phyloP scores from a whole-genome alignment of 495 filamentous ascomycete species.

The Penicillium herquei region DNA sequence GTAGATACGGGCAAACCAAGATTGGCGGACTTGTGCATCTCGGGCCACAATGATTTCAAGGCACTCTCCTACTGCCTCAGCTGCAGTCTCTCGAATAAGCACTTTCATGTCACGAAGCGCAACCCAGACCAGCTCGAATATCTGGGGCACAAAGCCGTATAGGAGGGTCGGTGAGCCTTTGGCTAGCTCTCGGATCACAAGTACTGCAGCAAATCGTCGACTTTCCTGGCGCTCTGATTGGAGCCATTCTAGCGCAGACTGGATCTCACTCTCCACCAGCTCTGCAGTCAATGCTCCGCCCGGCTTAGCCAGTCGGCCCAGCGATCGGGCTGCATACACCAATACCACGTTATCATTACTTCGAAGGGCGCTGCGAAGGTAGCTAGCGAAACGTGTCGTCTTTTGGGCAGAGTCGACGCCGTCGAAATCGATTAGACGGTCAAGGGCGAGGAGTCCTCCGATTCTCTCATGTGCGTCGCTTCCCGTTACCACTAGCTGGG shows the following conservation, averaged over 20 bases:
- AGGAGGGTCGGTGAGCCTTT: slow-evolving; percentile 89
- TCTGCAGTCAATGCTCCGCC: slow-evolving; percentile 94
- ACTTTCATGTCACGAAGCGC: slow-evolving; percentile 84
- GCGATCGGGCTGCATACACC: slow-evolving; percentile 78
- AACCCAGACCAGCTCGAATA: slow-evolving; percentile 94
- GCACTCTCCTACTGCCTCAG: slow-evolving; percentile 85
- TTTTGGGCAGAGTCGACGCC: slow-evolving; percentile 93
- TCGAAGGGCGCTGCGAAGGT: slow-evolving; percentile 80
- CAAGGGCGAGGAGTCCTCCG: slow-evolving; percentile 88
- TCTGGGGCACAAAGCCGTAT: slow-evolving; percentile 83
- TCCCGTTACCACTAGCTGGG: slow-evolving; percentile 70
- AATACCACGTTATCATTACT: slow-evolving; percentile 87
- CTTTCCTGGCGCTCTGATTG: slow-evolving; percentile 94
- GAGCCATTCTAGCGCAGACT: slow-evolving; percentile 91
- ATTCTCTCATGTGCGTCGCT: slow-evolving; percentile 83
- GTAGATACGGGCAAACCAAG: slow-evolving; percentile 84
- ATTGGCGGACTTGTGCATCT: slow-evolving; percentile 77
- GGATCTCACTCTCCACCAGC: slow-evolving; percentile 93
- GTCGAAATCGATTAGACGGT: slow-evolving; percentile 90
- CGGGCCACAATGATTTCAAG: slow-evolving; percentile 91
- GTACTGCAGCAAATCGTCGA: slow-evolving; percentile 83
- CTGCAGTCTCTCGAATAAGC: slow-evolving; percentile 86
- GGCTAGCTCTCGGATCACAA: slow-evolving; percentile 85
- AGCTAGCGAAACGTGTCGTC: slow-evolving; percentile 87
- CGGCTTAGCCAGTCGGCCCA: slow-evolving; percentile 86